Conservation (phyloP, 495 filamentous ascomycete genomes). For the Oidiodendron maius region DNA sequence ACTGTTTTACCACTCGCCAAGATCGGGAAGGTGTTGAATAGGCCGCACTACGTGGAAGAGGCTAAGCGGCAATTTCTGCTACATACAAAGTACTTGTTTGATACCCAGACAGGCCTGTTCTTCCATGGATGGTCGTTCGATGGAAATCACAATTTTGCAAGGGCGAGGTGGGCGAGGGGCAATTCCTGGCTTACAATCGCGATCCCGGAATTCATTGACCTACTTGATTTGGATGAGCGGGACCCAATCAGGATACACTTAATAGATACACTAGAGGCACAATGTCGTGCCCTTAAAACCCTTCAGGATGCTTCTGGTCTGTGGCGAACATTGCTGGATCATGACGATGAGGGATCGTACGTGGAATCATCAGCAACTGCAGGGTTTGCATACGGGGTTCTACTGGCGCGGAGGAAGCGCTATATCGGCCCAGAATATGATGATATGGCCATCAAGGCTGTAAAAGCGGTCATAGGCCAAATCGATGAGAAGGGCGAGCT, state of each 20-base stretch:
- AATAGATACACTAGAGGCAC: constrained; percentile 51
- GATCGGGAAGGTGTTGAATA: constrained; percentile 58
- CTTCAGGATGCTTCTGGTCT: constrained; percentile 52
- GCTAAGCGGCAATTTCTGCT: constrained; percentile 66
- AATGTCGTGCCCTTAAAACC: constrained; percentile 50
- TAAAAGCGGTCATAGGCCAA: constrained; percentile 52
- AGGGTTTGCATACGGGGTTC: constrained; percentile 68
- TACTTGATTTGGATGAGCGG: constrained; percentile 47
- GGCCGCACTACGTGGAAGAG: constrained; percentile 61
- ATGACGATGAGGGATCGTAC: constrained; percentile 55
- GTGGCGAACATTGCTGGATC: constrained; percentile 65
- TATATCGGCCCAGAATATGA: constrained; percentile 45
- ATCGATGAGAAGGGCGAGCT: constrained; percentile 58
- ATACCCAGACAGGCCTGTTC: constrained; percentile 58
- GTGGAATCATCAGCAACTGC: constrained; percentile 67
- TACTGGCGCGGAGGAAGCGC: constrained; percentile 61
- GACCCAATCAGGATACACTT: constrained; percentile 60
- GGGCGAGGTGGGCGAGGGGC: constrained; percentile 62
- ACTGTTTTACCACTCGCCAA: constrained; percentile 70
- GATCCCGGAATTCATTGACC: constrained; percentile 65
- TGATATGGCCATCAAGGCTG: constrained; percentile 48
- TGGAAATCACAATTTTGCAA: constrained; percentile 65
- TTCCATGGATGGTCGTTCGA: constrained; percentile 72
- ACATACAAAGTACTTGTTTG: constrained; percentile 67
- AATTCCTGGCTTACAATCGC: constrained; percentile 67